These are phyloP conservation scores for Yamadazyma paraphyllophila DNA, from an alignment of 805 yeast genomes.

Conservation along the genomic window DNA sequence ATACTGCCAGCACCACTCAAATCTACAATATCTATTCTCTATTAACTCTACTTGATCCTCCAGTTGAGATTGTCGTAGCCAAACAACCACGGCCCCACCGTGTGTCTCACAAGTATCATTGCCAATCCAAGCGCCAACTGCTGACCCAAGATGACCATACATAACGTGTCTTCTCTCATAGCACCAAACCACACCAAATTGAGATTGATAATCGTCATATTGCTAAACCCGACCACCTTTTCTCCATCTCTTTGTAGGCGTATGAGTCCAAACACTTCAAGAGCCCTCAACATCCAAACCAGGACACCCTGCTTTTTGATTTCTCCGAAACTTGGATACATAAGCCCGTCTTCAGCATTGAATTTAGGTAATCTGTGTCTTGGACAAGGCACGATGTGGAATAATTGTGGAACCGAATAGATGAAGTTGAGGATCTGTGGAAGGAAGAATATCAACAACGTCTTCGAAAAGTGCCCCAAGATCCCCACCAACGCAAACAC, in stretches of 20 bases:
- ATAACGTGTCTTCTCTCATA: constrained; percentile 74
- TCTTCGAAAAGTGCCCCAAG: constrained; percentile 93
- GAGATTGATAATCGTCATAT: constrained; percentile 85
- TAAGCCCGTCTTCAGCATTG: constrained; percentile 60
- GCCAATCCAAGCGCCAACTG: constrained; percentile 67
- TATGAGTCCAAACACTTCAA: constrained; percentile 53
- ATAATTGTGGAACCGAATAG: constrained; percentile 89
- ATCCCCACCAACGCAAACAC: constrained; percentile 97
- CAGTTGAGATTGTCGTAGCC: constrained; percentile 77
- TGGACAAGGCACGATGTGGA: constrained; percentile 88
- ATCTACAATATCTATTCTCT: too few relatives aligned
- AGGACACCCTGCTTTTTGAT: constrained; percentile 22
- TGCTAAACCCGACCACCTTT: constrained; percentile 52
- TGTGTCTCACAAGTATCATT: constrained; percentile 74
- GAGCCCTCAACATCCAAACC: constrained; percentile 11
- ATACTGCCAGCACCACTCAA: too few relatives aligned
- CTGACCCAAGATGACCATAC: constrained; percentile 53
- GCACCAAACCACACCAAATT: constrained; percentile 88
- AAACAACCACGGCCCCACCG: constrained; percentile 80
- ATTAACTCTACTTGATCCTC: constrained; percentile 16
- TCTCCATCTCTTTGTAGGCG: constrained; percentile 24
- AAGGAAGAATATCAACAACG: constrained; percentile 76
- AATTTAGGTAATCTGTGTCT: constrained; percentile 89
- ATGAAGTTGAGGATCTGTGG: constrained; percentile 91
- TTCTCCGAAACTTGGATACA: constrained; percentile 60